Conservation (phyloP, 1,139 yeast genomes). For the Sugiyamaella pinicola region DNA sequence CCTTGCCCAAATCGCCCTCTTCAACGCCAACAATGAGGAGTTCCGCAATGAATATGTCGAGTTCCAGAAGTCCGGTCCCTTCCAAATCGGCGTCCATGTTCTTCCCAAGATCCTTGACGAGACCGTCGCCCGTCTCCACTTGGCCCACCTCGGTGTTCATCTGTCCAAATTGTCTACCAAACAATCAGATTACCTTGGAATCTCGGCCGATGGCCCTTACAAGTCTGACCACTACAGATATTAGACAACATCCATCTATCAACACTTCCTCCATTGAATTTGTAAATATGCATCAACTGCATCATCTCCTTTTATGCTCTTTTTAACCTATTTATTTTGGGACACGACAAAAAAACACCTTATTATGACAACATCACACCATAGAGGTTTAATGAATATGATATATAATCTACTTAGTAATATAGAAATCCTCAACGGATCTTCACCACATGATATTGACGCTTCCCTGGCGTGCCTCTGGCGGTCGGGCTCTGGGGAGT, state of each 20-base stretch:
- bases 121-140: conserved; percentile 97
- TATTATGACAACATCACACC: conserved; percentile 11
- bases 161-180: conserved; percentile 74
- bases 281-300: conserved; percentile 32
- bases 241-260: conserved; percentile 47
- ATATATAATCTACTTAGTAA: conserved; percentile 17
- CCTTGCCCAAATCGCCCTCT: conserved; percentile 97
- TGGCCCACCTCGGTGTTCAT: conserved; percentile 91
- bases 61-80: conserved; percentile 91
- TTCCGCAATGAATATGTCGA: conserved; percentile 86
- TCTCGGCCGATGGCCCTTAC: conserved; percentile 95
- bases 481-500: no score
- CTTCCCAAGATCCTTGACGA: conserved; percentile 99
- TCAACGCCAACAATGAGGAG: conserved; percentile 79
- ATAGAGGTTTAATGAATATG: conserved; percentile 16
- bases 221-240: conserved; percentile 99
- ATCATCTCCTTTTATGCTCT: conserved; percentile 21
- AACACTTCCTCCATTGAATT: not conserved
- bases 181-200: conserved; percentile 95
- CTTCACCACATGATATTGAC: not conserved
- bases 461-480: not conserved
- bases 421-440: conserved; percentile 29
- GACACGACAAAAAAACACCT: conserved; percentile 11
- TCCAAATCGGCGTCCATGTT: conserved; percentile 90
- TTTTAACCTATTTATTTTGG: conserved; percentile 23